A percentile compares a stretch with the other conserved stretches of the same genome.
Conservation (phyloP, 179 eudicot species). For the Corrigiola litoralis region DNA sequence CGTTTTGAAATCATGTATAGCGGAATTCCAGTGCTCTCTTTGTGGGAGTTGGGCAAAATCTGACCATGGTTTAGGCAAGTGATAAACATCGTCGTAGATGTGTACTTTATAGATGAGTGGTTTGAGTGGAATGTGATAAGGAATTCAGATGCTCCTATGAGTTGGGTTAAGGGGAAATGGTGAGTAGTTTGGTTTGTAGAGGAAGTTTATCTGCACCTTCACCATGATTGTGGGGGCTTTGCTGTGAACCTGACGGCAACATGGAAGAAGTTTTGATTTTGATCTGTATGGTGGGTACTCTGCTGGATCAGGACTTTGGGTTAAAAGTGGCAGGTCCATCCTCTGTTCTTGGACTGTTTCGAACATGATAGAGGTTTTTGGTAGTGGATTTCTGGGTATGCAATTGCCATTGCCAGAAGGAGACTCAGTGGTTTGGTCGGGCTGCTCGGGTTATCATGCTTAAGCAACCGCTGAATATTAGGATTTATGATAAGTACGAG, state of each 20-base stretch:
- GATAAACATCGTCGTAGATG: neutral
- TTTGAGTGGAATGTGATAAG: constrained; percentile 6
- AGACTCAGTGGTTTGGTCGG: constrained; percentile 3
- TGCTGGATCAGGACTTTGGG: neutral
- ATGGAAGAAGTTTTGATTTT: neutral
- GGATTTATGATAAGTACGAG: constrained; percentile 14
- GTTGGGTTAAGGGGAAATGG: constrained; percentile 1
- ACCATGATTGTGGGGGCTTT: constrained; percentile 9
- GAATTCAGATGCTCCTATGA: constrained; percentile 7
- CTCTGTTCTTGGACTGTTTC: neutral
- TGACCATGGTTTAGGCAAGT: constrained; percentile 9
- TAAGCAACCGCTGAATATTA: constrained; percentile 5
- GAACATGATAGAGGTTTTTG: neutral
- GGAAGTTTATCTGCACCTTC: neutral
- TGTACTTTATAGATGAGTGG: constrained; percentile 2
- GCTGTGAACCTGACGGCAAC: neutral
- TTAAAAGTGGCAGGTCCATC: neutral
- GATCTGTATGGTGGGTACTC: constrained; percentile 1
- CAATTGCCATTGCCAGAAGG: neutral
- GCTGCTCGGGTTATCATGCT: neutral
- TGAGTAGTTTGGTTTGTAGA: constrained; percentile 5
- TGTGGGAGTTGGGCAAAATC: constrained; percentile 12
- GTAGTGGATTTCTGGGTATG: neutral
- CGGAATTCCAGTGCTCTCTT: constrained; percentile 14
- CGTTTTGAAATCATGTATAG: neutral